phyloP scores from a whole-genome alignment of 495 filamentous ascomycete genomes.

The Lophium mytilinum region DNA sequence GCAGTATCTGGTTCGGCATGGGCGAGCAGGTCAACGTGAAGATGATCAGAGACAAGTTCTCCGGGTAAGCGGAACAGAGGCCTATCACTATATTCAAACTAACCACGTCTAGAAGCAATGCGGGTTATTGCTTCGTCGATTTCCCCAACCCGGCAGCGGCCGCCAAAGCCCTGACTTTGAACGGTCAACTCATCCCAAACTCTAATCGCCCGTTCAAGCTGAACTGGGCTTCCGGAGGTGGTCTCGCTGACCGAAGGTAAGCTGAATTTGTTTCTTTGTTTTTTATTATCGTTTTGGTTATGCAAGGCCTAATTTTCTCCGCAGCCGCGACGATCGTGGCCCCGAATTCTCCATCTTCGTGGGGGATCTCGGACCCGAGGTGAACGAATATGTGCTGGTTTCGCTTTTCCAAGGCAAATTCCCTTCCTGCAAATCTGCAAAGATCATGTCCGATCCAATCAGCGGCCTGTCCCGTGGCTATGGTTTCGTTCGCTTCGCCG shows the following conservation, averaged over 20 bases:
- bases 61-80: constrained; percentile 60
- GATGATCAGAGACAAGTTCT: constrained; percentile 99
- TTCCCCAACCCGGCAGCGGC: constrained; percentile 79
- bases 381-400: constrained; percentile 96
- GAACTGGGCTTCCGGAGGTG: constrained; percentile 97
- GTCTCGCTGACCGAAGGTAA: constrained; percentile 85
- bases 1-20: constrained; percentile 84
- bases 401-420: constrained; percentile 95
- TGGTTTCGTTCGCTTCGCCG: constrained; percentile 94
- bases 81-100: too few relatives aligned
- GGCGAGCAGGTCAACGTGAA: constrained; percentile 95
- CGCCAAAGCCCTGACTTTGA: constrained; percentile 78
- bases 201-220: constrained; percentile 94
- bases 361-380: constrained; percentile 93
- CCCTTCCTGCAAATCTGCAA: constrained; percentile 96
- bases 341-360: constrained; percentile 97
- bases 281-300: background rate
- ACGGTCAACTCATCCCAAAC: constrained; percentile 88
- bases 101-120: constrained; percentile 60
- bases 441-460: constrained; percentile 99
- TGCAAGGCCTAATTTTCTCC: background rate
- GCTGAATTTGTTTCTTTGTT: constrained; percentile 29
- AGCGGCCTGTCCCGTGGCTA: constrained; percentile 96
- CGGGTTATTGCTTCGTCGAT: constrained; percentile 98
- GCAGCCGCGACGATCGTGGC: constrained; percentile 89